Base-by-base conservation (phyloP, 2,329 filamentous ascomycete species). In the Curvularia eragrostidis region DNA sequence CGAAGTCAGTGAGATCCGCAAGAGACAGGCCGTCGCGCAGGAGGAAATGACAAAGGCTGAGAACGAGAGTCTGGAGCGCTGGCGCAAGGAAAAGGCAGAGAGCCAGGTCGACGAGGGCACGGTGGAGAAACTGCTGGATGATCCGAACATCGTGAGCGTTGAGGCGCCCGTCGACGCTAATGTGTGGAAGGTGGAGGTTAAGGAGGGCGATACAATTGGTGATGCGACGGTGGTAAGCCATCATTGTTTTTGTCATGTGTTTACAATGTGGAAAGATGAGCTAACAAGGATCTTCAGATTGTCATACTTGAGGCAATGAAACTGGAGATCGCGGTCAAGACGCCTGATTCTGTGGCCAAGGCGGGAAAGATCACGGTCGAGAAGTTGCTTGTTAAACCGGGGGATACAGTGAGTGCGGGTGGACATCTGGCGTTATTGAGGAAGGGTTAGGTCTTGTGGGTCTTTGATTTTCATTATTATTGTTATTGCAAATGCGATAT, bases 41-140 rank as follows among this genome's bases (percentile, higher is more conserved):
- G 79, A 77, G 10, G 76, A 79, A 65, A 79, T 81, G 78, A 75
- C 74, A 5, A 80, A 78, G 64, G 79, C 80, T 1, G 80, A 82
- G 65, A 79, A 80, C 21, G 79, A 82, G 48, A 77, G 75, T 42
- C 58, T 81, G 56, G 71, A 72, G 58, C 73, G 69, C 34, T 81
- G 79, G 78, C 66, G 78, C 47, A 75, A 72, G 48, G 79, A 81
- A 49, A 81, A 79, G 70, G 70, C 71, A 8, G 77, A 76, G 65
- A 76, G 67, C 23, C 76, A 77, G 60, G 71, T 84, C 1, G 81
- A 83, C 41, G 76, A 81, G 62, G 77, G 82, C 54, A 79, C 78
- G 2, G 75, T 86, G 19, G 82, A 84, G 46, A 75, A 74, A 26
- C 66, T 86, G 59, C 63, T 85, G 13, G 75, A 82, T 58, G 80